Percentiles rank a stretch among this genome's conserved stretches.
phyloP scores from a whole-genome alignment of 257 asterid species.

The Scutellaria baicalensis region DNA sequence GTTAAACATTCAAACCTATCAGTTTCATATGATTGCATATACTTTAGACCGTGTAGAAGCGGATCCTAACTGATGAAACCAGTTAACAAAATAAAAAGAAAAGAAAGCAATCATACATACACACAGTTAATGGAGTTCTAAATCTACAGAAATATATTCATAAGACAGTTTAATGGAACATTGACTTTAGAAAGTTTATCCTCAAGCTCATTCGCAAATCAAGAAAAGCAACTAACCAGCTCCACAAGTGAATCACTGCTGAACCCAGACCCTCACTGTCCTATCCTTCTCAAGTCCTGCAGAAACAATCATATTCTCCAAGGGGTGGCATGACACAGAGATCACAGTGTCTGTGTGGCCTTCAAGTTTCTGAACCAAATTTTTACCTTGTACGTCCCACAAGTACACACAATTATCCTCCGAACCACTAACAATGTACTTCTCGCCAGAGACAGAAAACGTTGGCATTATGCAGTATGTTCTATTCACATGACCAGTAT shows the following conservation, averaged over 20 bases:
- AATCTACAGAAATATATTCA: not conserved
- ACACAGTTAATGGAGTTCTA: not conserved
- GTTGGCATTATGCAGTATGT: slow-evolving; percentile 62
- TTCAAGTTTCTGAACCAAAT: slow-evolving; percentile 70
- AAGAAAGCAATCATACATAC: not conserved
- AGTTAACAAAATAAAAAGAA: not conserved
- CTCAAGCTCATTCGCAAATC: not conserved
- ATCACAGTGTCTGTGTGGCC: slow-evolving; percentile 80
- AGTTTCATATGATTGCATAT: not conserved
- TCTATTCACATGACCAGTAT: slow-evolving; percentile 62
- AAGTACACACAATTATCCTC: slow-evolving; percentile 72
- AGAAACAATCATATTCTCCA: slow-evolving; percentile 66
- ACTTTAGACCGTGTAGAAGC: not conserved
- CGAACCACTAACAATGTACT: slow-evolving; percentile 79
- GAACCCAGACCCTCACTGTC: slow-evolving; percentile 82
- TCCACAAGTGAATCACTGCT: slow-evolving; percentile 24
- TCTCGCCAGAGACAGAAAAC: slow-evolving; percentile 68
- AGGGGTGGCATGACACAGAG: slow-evolving; percentile 67
- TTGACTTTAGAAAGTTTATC: not conserved
- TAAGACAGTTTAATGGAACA: not conserved
- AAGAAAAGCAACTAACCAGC: slow-evolving; percentile 8
- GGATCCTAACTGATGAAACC: not conserved
- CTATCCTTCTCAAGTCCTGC: slow-evolving; percentile 77
- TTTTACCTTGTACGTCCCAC: slow-evolving; percentile 79
- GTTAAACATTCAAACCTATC: not conserved